These are phyloP conservation scores for Solanum neorickii DNA, from an alignment of 257 asterid genomes.

Conservation along the genomic window DNA sequence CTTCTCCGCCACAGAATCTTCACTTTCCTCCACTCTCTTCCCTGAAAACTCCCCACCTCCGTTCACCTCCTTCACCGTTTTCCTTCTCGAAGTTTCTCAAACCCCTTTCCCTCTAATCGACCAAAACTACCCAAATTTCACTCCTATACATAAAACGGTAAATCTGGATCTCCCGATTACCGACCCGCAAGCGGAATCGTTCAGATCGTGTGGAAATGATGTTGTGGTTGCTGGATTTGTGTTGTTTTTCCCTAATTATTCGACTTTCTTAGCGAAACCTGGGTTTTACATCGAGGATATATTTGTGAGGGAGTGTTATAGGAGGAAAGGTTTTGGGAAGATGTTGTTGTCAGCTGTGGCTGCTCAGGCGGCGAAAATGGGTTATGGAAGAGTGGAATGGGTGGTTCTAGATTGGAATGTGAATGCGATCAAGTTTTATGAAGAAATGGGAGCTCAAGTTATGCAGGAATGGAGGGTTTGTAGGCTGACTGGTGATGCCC, in stretches of 20 bases:
- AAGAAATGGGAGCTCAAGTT: constrained; percentile 75
- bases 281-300: constrained; percentile 78
- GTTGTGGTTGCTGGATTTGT: constrained; percentile 50
- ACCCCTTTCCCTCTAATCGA: constrained; percentile 10
- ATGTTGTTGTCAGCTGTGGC: constrained; percentile 67
- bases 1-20: constrained; percentile 26
- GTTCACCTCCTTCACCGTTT: constrained; percentile 32
- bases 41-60: constrained; percentile 13
- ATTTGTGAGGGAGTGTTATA: constrained; percentile 69
- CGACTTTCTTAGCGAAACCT: constrained; percentile 70
- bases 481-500: constrained; percentile 64
- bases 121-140: background rate
- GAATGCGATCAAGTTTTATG: constrained; percentile 60
- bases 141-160: constrained; percentile 19
- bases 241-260: constrained; percentile 77
- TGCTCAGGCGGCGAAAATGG: constrained; percentile 81
- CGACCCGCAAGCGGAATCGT: constrained; percentile 47
- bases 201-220: constrained; percentile 24
- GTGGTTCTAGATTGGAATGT: constrained; percentile 81
- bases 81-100: constrained; percentile 34
- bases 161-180: constrained; percentile 51
- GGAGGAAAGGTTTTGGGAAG: constrained; percentile 78
- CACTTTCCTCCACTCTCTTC: constrained; percentile 37
- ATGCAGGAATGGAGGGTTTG: constrained; percentile 79
- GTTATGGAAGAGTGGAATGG: constrained; percentile 88